Base-by-base conservation (phyloP, 441 rosid genomes). In the Breynia disticha region DNA sequence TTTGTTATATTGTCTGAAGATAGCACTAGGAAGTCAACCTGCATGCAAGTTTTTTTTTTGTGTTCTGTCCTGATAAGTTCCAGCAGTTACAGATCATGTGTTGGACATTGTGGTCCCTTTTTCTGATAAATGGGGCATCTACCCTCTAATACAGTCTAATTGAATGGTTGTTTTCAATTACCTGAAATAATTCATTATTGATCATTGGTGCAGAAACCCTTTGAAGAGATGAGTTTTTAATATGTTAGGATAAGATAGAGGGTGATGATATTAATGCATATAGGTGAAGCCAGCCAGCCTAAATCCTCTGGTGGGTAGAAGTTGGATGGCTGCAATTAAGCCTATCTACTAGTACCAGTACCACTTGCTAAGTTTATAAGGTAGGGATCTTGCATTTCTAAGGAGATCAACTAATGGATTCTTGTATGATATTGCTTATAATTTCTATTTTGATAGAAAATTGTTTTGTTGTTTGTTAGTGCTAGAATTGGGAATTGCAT, bases 321-420 rank as follows among this genome's bases (percentile, higher is more conserved):
- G 79, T 69, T 77, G 76, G 78, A 74, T 54, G 21, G 69, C 50
- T 56, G 72, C 77, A 70, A 75, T 77, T 71, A 73, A 69, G 58
- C 73, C 65, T 28, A 22, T 44, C 14, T 39, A 53, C 72, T 13
- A 19, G 4, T 46, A 15, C 32, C 32, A 24, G 35, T 46, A 42
- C 55, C 54, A n/a, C 48, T 45, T 56, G 32, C 66, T 54, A 21
- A 52, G 42, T 32, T 49, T 50, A 19, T 55, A 58, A 39, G 50
- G 59, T 71, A 56, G 42, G 20, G 17, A 20, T 46, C 35, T 28
- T 28, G 35, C 8, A 28, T 28, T 28, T 28, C 35, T 28, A 4
- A 28, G 35, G 35, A 28, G 35, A 28, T 28, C 35, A 28, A 28
- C 8, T 28, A 28, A 28, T 28, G 35, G 35, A 1, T 28, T 4